These are phyloP conservation scores for Rutidosis leptorrhynchoides DNA, from an alignment of 129 eudicot genomes.

Conservation along the genomic window DNA sequence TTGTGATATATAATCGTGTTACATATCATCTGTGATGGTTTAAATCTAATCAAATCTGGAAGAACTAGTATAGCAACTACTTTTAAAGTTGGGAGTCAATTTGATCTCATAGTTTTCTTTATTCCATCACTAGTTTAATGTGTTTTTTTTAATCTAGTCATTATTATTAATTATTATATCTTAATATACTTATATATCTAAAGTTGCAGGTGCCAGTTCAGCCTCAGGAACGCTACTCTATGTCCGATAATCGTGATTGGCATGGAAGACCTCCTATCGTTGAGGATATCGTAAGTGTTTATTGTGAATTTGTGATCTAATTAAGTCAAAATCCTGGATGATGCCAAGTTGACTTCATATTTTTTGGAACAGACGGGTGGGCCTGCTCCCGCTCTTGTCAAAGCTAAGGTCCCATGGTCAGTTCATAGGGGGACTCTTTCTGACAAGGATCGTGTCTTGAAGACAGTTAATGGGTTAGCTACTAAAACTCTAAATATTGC, in stretches of 20 bases:
- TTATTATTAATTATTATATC: too few relatives aligned
- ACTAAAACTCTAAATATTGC: neutral
- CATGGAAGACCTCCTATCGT: constrained; percentile 72
- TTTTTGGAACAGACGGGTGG: constrained; percentile 47
- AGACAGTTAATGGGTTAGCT: constrained; percentile 93
- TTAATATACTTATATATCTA: neutral
- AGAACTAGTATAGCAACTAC: neutral
- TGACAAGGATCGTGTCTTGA: constrained; percentile 86
- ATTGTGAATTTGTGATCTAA: neutral
- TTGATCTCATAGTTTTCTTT: too few relatives aligned
- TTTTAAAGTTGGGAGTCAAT: neutral
- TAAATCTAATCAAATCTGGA: neutral
- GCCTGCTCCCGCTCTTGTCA: constrained; percentile 71
- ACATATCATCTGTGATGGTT: neutral
- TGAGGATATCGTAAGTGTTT: constrained; percentile 48
- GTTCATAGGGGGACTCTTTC: constrained; percentile 79
- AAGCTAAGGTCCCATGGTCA: constrained; percentile 98
- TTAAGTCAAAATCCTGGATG: too few relatives aligned
- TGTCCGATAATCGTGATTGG: constrained; percentile 96
- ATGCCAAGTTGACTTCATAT: neutral
- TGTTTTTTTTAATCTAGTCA: too few relatives aligned
- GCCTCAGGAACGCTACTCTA: constrained; percentile 75
- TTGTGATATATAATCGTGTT: neutral
- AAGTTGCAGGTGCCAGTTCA: constrained; percentile 44
- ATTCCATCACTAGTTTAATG: too few relatives aligned